A percentile compares a stretch with the other conserved stretches of the same genome.
These are phyloP conservation scores for Aspergillus bertholletiae DNA, from an alignment of 495 filamentous ascomycete genomes.

Conservation along the genomic window DNA sequence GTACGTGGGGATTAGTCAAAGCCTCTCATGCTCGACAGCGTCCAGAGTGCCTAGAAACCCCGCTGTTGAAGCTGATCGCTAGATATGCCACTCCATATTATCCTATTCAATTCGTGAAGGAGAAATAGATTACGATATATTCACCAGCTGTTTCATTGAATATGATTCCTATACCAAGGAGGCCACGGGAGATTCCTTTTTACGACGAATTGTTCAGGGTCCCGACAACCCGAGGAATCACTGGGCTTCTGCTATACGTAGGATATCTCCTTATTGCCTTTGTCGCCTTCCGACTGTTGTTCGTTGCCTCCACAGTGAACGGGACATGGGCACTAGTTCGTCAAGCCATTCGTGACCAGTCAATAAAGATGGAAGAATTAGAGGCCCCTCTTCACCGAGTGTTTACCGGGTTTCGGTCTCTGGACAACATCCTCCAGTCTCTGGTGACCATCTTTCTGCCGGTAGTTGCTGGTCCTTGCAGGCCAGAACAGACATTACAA, in stretches of 20 bases:
- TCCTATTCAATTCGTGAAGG: not conserved
- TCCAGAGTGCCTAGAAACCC: slow-evolving; percentile 17
- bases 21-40: slow-evolving; percentile 14
- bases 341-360: not conserved
- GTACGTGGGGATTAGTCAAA: slow-evolving; percentile 10
- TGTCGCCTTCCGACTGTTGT: not conserved
- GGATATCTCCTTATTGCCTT: not conserved
- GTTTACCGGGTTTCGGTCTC: not conserved
- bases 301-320: not conserved
- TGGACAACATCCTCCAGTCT: not conserved
- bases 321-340: not conserved
- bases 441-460: not conserved
- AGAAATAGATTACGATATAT: slow-evolving; percentile 4
- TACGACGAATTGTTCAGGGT: slow-evolving; percentile 9
- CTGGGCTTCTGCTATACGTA: not conserved
- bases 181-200: slow-evolving; percentile 5
- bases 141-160: slow-evolving; percentile 11
- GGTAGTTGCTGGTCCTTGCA: not conserved
- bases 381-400: not conserved
- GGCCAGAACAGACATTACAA: not conserved
- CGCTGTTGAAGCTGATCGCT: slow-evolving; percentile 8
- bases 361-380: not conserved
- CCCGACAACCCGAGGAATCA: not conserved
- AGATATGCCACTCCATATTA: slow-evolving; percentile 8
- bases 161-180: slow-evolving; percentile 14